These are phyloP conservation scores for Colletotrichum ledebouriae DNA, from an alignment of 2,329 filamentous ascomycete species.

Conservation along the genomic window DNA sequence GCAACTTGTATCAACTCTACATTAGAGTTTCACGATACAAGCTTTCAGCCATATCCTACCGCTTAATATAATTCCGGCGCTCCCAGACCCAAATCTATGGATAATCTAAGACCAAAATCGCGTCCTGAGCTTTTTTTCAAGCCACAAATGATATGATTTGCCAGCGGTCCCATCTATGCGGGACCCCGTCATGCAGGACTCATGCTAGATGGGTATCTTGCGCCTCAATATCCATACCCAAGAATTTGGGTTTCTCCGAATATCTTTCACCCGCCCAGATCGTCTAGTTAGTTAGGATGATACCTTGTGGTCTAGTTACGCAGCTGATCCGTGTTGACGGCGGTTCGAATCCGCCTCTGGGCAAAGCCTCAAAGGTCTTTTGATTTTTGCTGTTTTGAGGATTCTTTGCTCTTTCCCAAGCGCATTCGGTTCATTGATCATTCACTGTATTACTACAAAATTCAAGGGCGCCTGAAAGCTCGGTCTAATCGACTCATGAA, in stretches of 20 bases:
- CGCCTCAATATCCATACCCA: not conserved
- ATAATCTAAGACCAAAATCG: not conserved
- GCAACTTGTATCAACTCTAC: no score
- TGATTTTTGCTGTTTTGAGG: not conserved
- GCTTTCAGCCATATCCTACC: no score
- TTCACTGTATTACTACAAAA: no score
- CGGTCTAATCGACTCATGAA: not conserved
- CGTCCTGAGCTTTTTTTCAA: not conserved
- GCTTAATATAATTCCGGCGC: no score
- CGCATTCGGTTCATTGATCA: not conserved
- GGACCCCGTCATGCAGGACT: constrained; percentile 11
- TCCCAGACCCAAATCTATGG: not conserved
- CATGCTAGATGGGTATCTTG: constrained; percentile 12
- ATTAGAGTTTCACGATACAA: no score
- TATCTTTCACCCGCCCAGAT: constrained; percentile 29
- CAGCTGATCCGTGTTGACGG: constrained; percentile 42
- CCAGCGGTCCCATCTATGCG: constrained; percentile 14
- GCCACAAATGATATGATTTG: constrained; percentile 8
- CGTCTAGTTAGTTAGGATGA: constrained; percentile 43
- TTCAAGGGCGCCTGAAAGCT: not conserved
- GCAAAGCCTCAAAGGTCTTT: not conserved
- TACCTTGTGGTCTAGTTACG: constrained; percentile 41
- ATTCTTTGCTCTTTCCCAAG: not conserved
- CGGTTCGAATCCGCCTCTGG: constrained; percentile 43
- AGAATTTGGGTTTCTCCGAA: constrained; percentile 4